Evolutionary conservation across 2,329 filamentous ascomycete genomes (phyloP).

Genomic region (Paecilomyces sp.): DNA sequence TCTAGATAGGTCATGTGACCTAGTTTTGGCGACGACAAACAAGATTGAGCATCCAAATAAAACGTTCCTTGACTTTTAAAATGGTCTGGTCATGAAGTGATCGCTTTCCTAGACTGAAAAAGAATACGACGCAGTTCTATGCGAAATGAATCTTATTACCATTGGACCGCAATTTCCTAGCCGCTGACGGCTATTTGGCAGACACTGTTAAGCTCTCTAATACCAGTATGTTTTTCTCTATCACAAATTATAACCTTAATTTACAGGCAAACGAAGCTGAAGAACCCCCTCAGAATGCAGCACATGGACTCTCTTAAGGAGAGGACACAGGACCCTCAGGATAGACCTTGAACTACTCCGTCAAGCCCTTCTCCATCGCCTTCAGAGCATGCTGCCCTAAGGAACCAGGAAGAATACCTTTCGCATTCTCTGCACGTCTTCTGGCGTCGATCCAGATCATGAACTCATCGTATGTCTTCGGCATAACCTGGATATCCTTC

Average conservation of each 20-base stretch:
- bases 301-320: background rate
- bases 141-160: background rate
- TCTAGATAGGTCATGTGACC: background rate
- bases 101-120: too few species aligned
- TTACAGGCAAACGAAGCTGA: background rate
- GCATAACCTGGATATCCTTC: conserved; percentile 59
- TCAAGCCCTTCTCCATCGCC: conserved; percentile 30
- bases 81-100: too few species aligned
- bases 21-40: background rate
- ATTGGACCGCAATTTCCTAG: background rate
- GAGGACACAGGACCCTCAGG: background rate
- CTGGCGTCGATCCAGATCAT: conserved; percentile 60
- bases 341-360: conserved; percentile 20
- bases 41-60: background rate
- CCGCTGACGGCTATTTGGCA: background rate
- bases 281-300: background rate
- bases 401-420: conserved; percentile 30
- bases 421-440: conserved; percentile 48
- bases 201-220: background rate
- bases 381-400: conserved; percentile 27
- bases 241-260: too few species aligned
- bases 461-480: conserved; percentile 55
- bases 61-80: too few species aligned
- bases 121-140: background rate
- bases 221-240: too few species aligned